Base-by-base conservation (phyloP, 305 asterid species). In the Solanum aculeatissimum region DNA sequence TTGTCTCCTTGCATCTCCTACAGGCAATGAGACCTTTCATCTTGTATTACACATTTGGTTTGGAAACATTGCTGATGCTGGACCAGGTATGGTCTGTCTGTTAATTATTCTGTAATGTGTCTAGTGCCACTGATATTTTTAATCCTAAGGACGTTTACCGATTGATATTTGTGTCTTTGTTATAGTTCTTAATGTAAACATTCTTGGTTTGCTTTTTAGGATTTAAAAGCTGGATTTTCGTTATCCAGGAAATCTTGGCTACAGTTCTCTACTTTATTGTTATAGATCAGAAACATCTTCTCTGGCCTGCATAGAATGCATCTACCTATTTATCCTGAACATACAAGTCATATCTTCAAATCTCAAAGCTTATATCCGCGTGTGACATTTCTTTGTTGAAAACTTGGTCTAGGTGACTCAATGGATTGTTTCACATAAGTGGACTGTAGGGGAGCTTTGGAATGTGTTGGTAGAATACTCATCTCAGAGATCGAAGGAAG, bases 401-500 rank as follows among this genome's bases (percentile, higher is more conserved):
- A 75, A 25, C 62, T 14, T 65, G 29, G 87, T 88, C 58, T 80
- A 74, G 89, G 94, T 92, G 25, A 91, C 60, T 9, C 85, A 80
- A 54, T 93, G 97, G 97, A 92, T 95, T 80, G 14, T 85, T 19
- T 86, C 88, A 25, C 94, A 93, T 9, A 85, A 88, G 86, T 96
- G 97, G 97, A 92, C 86, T 19, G 98, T 92, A 11, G 98, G 98
- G 49, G 97, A 96, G 49, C 91, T 96, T 69, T 96, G 98, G 99
- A 87, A 81, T 81, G 87, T 94, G 86, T 86, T 96, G 87, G 91
- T 90, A 43, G 95, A 94, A 83, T 94, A 93, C 70, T 91, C 94
- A 19, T 82, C 81, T 25, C 91, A 87, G 91, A 92, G 91, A 86
- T 84, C 82, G 27, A 85, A 81, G n/a, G 90, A 93, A 72, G 83